Evolutionary conservation across 768 basidiomycete species (phyloP), one percentile per base, ranked within the genome.

Genomic region (Tricholoma matsutake): DNA sequence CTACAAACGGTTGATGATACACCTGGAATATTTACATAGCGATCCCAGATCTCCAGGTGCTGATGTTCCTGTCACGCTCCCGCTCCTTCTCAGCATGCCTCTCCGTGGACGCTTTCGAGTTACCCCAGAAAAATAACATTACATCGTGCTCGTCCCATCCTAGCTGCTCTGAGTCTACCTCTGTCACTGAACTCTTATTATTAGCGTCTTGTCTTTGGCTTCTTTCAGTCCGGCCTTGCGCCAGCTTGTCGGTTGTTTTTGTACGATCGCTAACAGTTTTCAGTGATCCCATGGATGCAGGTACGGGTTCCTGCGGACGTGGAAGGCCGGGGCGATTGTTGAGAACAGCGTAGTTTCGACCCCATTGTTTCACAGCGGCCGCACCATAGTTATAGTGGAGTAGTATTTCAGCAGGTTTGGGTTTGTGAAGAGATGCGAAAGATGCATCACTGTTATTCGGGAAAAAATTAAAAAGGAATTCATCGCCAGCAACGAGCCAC

Each of bases 291-390:
- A 52, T 31, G 51, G 51, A 11, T n/a, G 10, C 51, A 22, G 51
- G 51, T 52, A 11, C 29, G 10, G 51, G 51, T 52, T 16, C 51
- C 51, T 52, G 29, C 2, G 29, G 51, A 31, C 29, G 51, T 52
- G 51, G 51, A 52, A 51, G 49, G 18, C 25, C 49, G 16, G 25
- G 10, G 25, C 28, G 28, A 51, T 51, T 51, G 49, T 51, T 51
- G 49, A 51, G 49, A 51, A 51, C 49, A 51, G 49, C 28, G 13
- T 51, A 29, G 43, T 58, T 58, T 47, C 57, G 14, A 45, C 64
- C 64, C 59, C 64, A 65, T 45, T 59, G 47, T 31, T 63, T 60
- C 13, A 65, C 41, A 3, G 56, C 64, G 7, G 64, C 47, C 6
- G 47, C 47, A 49, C 47, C 22, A 49, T 49, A 49, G 47, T 51